phyloP scores from a whole-genome alignment of 495 filamentous ascomycete genomes.

The Penicillium pulvis region DNA sequence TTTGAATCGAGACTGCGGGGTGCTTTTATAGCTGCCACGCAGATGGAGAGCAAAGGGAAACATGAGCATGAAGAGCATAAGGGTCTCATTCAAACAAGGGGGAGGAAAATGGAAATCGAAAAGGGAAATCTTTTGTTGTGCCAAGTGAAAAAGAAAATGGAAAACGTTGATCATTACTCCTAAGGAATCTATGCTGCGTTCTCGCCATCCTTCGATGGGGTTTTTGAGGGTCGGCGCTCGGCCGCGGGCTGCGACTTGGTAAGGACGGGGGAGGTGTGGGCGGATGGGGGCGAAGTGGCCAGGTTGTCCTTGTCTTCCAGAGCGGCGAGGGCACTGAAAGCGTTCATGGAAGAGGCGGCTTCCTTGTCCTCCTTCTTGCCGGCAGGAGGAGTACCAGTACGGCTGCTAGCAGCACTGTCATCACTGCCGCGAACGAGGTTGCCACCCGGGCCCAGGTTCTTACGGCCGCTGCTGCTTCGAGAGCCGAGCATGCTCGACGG shows the following conservation, averaged over 20 bases:
- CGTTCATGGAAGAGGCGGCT: conserved; percentile 27
- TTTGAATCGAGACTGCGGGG: neutral
- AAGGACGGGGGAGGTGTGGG: conserved; percentile 57
- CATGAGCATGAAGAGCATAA: conserved; percentile 17
- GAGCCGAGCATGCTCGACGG: conserved; percentile 77
- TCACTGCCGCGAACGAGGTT: conserved; percentile 70
- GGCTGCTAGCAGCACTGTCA: conserved; percentile 80
- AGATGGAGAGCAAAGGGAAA: conserved; percentile 21
- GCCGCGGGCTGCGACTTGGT: conserved; percentile 55
- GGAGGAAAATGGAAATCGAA: conserved; percentile 25
- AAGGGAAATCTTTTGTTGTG: conserved; percentile 39
- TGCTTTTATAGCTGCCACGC: neutral
- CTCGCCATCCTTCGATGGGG: conserved; percentile 50
- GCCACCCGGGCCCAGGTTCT: conserved; percentile 69
- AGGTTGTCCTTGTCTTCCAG: conserved; percentile 59
- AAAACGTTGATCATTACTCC: conserved; percentile 51
- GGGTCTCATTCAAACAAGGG: conserved; percentile 2
- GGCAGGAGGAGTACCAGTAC: conserved; percentile 81
- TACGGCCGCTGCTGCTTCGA: conserved; percentile 82
- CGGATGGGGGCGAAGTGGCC: conserved; percentile 60
- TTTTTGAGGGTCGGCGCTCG: conserved; percentile 51
- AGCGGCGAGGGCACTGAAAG: conserved; percentile 56
- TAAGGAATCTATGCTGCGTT: conserved; percentile 49
- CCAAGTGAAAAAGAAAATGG: conserved; percentile 33
- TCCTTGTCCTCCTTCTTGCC: conserved; percentile 69